phyloP scores from a whole-genome alignment of 1,284 basidiomycete species.

The Ceratobasidium papillatum region DNA sequence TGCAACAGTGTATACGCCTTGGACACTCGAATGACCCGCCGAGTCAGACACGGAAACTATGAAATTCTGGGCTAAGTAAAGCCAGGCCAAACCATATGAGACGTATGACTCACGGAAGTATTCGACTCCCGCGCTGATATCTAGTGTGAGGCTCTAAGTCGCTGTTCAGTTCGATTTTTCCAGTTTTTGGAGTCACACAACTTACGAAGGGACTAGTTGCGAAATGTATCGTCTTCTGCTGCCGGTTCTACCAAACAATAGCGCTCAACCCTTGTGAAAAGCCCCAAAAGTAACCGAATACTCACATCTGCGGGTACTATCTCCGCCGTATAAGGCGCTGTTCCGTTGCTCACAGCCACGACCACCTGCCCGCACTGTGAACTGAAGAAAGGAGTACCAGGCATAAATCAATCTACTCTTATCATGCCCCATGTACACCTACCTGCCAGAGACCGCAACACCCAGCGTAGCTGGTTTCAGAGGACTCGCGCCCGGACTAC shows the following conservation, averaged over 20 bases:
- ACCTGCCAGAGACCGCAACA: slow-evolving; percentile 11
- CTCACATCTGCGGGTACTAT: slow-evolving; percentile 18
- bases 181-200: neutral
- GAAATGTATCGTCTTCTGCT: slow-evolving; percentile 35
- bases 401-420: neutral
- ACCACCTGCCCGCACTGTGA: slow-evolving; percentile 15
- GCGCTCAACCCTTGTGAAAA: neutral
- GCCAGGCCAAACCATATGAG: neutral
- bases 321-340: slow-evolving; percentile 21
- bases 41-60: slow-evolving; percentile 21
- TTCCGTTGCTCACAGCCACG: slow-evolving; percentile 15
- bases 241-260: neutral
- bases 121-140: slow-evolving; percentile 17
- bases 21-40: slow-evolving; percentile 11
- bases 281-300: neutral
- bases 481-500: neutral
- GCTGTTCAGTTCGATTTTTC: neutral
- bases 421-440: neutral
- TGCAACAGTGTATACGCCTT: slow-evolving; percentile 5
- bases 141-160: neutral
- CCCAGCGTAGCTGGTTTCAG: slow-evolving; percentile 10
- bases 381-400: neutral
- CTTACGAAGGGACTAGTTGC: slow-evolving; percentile 28
- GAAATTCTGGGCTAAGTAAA: neutral
- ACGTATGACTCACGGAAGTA: slow-evolving; percentile 11